Percentiles rank a stretch among this genome's conserved stretches.
These are phyloP conservation scores for Populus ilicifolia DNA, from an alignment of 345 rosid species.

Conservation along the genomic window DNA sequence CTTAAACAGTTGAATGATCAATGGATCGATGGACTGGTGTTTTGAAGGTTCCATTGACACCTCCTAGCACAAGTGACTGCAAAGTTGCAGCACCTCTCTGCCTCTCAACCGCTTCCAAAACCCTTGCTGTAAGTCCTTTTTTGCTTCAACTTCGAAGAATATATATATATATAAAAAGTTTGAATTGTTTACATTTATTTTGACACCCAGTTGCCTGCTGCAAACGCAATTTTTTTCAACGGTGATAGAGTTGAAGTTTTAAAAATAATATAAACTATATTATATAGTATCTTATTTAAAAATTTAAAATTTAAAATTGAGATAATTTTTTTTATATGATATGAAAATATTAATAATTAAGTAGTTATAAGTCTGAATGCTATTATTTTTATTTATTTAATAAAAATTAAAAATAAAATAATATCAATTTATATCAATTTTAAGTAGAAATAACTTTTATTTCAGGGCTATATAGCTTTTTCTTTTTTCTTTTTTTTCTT, in stretches of 20 bases:
- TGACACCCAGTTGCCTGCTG: conserved; percentile 51
- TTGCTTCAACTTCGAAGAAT: neutral
- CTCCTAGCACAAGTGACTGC: conserved; percentile 23
- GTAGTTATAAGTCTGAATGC: no score
- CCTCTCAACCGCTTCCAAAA: conserved; percentile 38
- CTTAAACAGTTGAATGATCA: neutral
- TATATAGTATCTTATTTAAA: no score
- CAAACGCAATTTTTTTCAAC: conserved; percentile 64
- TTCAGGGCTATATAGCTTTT: no score
- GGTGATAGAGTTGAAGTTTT: conserved; percentile 55
- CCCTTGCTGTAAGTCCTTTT: conserved; percentile 36
- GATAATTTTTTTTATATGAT: no score
- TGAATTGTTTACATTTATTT: neutral
- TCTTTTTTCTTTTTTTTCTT: no score
- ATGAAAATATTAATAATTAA: no score
- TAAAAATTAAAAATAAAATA: no score
- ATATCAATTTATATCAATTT: no score
- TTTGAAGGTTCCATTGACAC: conserved; percentile 53
- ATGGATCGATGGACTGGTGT: conserved; percentile 70
- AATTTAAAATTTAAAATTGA: no score
- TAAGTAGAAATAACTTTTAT: no score
- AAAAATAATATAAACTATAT: no score
- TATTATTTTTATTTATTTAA: no score
- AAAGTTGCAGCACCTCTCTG: conserved; percentile 73
- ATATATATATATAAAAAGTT: neutral